Evolutionary conservation across 805 yeast species (phyloP), one percentile per base, ranked within the genome.

Genomic region (Wickerhamiella musiphila): DNA sequence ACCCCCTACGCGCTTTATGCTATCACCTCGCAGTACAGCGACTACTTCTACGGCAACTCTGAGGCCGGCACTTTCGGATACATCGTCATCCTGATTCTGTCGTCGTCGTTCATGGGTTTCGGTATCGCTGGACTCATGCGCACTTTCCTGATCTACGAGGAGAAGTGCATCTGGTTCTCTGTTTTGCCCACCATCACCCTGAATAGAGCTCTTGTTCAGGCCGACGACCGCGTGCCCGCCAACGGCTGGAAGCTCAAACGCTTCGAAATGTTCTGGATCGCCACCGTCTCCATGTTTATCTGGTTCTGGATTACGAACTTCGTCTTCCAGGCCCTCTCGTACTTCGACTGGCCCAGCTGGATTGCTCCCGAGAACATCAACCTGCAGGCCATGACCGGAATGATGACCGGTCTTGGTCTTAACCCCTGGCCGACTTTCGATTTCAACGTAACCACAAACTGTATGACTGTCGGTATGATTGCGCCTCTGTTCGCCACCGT

Each of bases 291-390:
- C n/a, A 48, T 62, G 16, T 71, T 72, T 42, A 39, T 62, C 3
- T 74, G 73, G 65, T 69, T 68, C 45, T 73, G 76, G 71, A 53
- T 76, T 41, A 81, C 82, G 3, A 76, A 73, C 34, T 73, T 59
- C 45, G 56, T 77, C 16, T 73, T 73, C 54, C 55, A 58, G 11
- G 79, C 70, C 2, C 58, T 76, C 35, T 61, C 72, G 1, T 65
- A 66, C 43, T 75, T 77, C 52, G 66, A 61, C 42, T 71, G 77
- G 78, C 58, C 66, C 42, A 59, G 67, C 3, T 70, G 76, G 75
- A 68, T 68, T 27, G 50, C 52, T 3, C 73, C 73, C 9, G 37
- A 58, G 19, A 68, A 64, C 42, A 52, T 60, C 35, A 58, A 60
- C 40, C 47, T 68, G 30, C 68, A 67, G 6, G 44, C 47, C n/a